Percentiles rank a stretch among this genome's conserved stretches.
phyloP scores from a whole-genome alignment of 345 rosid genomes.

The Atalantia buxifolia region DNA sequence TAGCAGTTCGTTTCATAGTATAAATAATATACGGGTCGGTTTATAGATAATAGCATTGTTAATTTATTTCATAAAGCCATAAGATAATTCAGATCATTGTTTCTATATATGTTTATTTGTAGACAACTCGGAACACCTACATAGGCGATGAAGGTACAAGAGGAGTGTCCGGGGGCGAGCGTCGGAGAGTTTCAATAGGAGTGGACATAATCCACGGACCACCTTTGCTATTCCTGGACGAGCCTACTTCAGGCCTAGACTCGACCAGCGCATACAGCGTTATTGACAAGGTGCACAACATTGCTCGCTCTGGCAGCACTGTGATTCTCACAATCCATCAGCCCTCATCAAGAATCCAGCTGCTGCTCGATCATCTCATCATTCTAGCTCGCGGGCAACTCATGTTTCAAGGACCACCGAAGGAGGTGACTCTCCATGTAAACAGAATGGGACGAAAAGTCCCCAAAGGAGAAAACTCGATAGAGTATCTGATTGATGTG shows the following conservation, averaged over 20 bases:
- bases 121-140: constrained; percentile 42
- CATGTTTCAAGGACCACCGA: constrained; percentile 63
- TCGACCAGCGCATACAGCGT: constrained; percentile 65
- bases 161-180: constrained; percentile 66
- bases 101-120: neutral
- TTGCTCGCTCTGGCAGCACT: constrained; percentile 60
- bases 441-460: constrained; percentile 52
- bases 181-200: constrained; percentile 60
- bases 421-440: constrained; percentile 48
- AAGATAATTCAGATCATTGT: too few species aligned
- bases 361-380: constrained; percentile 59
- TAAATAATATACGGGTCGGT: too few species aligned
- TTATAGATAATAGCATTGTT: too few species aligned
- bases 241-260: constrained; percentile 74
- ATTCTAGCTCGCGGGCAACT: constrained; percentile 66
- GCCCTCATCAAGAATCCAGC: constrained; percentile 57
- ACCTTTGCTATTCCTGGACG: constrained; percentile 56
- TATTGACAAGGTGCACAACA: constrained; percentile 61
- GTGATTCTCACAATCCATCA: constrained; percentile 71
- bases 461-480: constrained; percentile 52
- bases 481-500: constrained; percentile 59
- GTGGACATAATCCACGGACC: constrained; percentile 70
- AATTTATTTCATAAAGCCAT: too few species aligned
- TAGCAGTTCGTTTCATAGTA: neutral
- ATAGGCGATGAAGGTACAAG: constrained; percentile 55